Evolutionary conservation across 2,329 filamentous ascomycete species (phyloP).

Genomic region (Phialemonium atrogriseum): DNA sequence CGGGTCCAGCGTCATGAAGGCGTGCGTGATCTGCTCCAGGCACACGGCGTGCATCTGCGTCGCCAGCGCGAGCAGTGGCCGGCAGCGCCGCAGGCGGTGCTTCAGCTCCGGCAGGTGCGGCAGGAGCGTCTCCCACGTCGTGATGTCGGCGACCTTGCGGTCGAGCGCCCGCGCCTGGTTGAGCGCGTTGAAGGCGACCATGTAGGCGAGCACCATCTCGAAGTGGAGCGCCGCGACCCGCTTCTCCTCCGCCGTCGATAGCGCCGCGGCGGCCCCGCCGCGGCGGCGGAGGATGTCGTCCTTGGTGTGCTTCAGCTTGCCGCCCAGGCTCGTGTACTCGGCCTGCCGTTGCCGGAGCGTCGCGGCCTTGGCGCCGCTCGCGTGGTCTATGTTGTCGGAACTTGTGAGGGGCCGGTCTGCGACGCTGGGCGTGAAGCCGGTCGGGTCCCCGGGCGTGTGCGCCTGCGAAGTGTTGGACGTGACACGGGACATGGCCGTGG

Average conservation of each 20-base stretch:
- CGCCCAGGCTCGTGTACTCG: conserved; percentile 33
- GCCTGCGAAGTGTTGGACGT: conserved; percentile 44
- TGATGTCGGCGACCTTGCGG: conserved; percentile 31
- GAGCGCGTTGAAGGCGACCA: conserved; percentile 43
- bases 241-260: conserved; percentile 26
- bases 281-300: conserved; percentile 32
- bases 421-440: conserved; percentile 30
- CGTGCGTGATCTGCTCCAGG: conserved; percentile 35
- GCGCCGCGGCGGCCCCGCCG: conserved; percentile 15
- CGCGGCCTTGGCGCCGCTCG: conserved; percentile 16
- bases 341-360: conserved; percentile 25
- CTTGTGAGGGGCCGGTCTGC: conserved; percentile 28
- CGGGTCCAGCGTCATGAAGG: conserved; percentile 21
- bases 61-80: conserved; percentile 29
- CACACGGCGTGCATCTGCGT: conserved; percentile 35
- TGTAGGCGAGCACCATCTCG: conserved; percentile 44
- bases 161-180: conserved; percentile 36
- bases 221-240: conserved; percentile 34
- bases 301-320: conserved; percentile 45
- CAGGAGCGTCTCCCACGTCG: conserved; percentile 34
- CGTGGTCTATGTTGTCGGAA: conserved; percentile 19
- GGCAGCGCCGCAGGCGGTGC: conserved; percentile 25
- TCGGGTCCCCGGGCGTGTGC: conserved; percentile 40
- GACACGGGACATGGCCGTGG: conserved; percentile 43
- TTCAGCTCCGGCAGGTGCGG: conserved; percentile 34